phyloP scores from a whole-genome alignment of 768 basidiomycete species.

The Termitomyces sp. region DNA sequence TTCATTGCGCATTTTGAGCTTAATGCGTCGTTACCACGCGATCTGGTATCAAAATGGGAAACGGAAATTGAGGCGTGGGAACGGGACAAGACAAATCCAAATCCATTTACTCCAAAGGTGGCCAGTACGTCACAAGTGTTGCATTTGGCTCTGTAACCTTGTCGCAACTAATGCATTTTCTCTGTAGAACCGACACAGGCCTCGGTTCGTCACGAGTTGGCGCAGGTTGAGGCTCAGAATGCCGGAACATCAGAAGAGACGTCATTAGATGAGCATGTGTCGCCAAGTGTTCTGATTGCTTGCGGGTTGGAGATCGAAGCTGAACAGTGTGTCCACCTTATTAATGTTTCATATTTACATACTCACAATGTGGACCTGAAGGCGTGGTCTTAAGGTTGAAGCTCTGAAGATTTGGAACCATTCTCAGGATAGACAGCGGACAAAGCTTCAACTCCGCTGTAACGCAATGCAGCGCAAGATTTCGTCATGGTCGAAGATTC shows the following conservation, averaged over 20 bases:
- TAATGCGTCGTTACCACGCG: too few relatives aligned
- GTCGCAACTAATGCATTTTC: too few relatives aligned
- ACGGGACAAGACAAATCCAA: slow-evolving; percentile 1
- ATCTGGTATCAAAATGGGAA: slow-evolving; percentile 2
- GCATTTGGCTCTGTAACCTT: neutral
- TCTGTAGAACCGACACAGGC: too few relatives aligned
- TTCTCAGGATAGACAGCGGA: slow-evolving; percentile 6
- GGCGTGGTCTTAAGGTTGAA: slow-evolving; percentile 5
- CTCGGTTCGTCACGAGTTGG: too few relatives aligned
- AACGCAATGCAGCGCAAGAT: slow-evolving; percentile 12
- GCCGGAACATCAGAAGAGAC: neutral
- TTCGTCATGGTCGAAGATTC: slow-evolving; percentile 6
- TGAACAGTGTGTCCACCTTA: slow-evolving; percentile 13
- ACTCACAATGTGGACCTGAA: neutral
- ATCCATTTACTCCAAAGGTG: slow-evolving; percentile 5
- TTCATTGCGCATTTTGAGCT: too few relatives aligned
- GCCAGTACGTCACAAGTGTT: too few relatives aligned
- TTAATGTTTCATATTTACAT: neutral
- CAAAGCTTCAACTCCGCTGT: slow-evolving; percentile 7
- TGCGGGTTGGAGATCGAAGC: slow-evolving; percentile 13
- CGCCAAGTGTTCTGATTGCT: too few relatives aligned
- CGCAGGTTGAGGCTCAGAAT: neutral
- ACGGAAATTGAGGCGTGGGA: slow-evolving; percentile 13
- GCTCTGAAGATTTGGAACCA: neutral
- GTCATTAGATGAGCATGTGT: too few relatives aligned